Percentiles rank a stretch among this genome's conserved stretches.
phyloP scores from a whole-genome alignment of 2,329 filamentous ascomycete genomes.

The Aspergillus brasiliensis region DNA sequence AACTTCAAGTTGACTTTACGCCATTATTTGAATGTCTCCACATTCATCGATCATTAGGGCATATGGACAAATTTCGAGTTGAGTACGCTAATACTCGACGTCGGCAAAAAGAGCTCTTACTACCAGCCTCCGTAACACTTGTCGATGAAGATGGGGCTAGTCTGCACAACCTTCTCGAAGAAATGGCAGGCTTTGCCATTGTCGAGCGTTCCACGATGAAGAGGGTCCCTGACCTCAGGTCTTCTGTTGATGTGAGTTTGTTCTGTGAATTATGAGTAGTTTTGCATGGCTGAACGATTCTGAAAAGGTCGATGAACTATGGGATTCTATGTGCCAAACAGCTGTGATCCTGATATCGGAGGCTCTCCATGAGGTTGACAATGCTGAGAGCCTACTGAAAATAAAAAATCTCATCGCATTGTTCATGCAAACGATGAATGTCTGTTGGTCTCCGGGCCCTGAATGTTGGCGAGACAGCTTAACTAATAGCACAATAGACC shows the following conservation, averaged over 20 bases:
- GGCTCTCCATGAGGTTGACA: conserved; percentile 75
- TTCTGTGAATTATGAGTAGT: not conserved
- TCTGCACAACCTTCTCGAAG: conserved; percentile 87
- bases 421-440: conserved; percentile 98
- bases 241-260: conserved; percentile 70
- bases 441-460: conserved; percentile 42
- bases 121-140: conserved; percentile 75
- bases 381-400: conserved; percentile 87
- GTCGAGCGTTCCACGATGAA: conserved; percentile 94
- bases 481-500: conserved; percentile 53
- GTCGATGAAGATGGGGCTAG: conserved; percentile 80
- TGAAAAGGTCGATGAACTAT: conserved; percentile 84
- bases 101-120: conserved; percentile 85
- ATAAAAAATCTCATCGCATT: conserved; percentile 91
- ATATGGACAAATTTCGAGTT: conserved; percentile 84
- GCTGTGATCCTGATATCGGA: conserved; percentile 80
- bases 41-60: conserved; percentile 91
- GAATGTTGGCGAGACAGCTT: conserved; percentile 10
- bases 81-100: conserved; percentile 92
- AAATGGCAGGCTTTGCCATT: conserved; percentile 94
- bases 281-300: conserved; percentile 14
- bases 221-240: conserved; percentile 78
- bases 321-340: conserved; percentile 95
- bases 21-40: conserved; percentile 93
- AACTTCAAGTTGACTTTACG: conserved; percentile 90